Conservation (phyloP, 306 rosid species). For the Dryas drummondii region DNA sequence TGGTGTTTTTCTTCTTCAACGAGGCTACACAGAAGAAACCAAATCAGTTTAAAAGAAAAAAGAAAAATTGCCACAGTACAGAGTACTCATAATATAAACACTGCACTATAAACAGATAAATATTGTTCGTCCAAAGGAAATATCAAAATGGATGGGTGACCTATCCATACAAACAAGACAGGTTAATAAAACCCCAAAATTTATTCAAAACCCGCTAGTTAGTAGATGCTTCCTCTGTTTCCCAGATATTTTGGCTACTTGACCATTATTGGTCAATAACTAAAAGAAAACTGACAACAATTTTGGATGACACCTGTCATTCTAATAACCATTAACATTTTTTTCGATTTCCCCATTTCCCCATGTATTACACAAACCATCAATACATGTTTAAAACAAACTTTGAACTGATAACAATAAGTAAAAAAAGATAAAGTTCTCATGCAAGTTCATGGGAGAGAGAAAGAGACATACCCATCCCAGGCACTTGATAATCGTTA, state of each 20-base stretch:
- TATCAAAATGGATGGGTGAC: neutral
- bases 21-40: too few relatives aligned
- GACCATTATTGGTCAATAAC: neutral
- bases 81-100: too few relatives aligned
- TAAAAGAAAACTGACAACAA: neutral
- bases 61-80: too few relatives aligned
- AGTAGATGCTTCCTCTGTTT: neutral
- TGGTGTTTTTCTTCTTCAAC: too few relatives aligned
- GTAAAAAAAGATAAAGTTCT: neutral
- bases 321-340: too few relatives aligned
- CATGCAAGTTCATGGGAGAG: slow-evolving; percentile 13
- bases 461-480: slow-evolving; percentile 63
- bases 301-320: neutral
- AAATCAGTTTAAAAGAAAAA: too few relatives aligned
- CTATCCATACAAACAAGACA: neutral
- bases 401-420: neutral
- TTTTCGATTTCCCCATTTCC: too few relatives aligned
- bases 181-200: neutral
- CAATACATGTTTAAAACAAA: neutral
- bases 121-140: neutral
- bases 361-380: neutral
- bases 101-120: too few relatives aligned
- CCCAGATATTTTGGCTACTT: slow-evolving; percentile 1
- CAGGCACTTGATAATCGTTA: slow-evolving; percentile 95
- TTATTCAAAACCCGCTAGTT: neutral